Percentiles rank a stretch among this genome's conserved stretches.
Evolutionary conservation across 176 grass and related monocot species (phyloP).

Genomic region (Raddia guianensis): DNA sequence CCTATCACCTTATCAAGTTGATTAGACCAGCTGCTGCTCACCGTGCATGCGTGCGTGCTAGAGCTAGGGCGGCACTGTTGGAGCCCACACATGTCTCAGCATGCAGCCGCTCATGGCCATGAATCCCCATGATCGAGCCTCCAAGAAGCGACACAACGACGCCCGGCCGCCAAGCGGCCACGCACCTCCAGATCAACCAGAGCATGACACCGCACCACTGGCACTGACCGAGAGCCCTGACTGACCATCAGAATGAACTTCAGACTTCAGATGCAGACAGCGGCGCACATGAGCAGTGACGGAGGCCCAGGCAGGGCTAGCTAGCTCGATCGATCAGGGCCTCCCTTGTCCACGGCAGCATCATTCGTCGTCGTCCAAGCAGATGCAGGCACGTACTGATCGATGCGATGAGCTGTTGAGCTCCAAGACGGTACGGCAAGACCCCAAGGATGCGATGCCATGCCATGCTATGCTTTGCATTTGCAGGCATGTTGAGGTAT

Average conservation of each 20-base stretch:
- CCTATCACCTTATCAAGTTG: constrained; percentile 26
- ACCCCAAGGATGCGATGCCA: background rate
- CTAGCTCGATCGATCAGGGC: background rate
- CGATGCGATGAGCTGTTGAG: background rate
- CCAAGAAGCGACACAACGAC: constrained; percentile 1
- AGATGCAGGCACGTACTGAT: background rate
- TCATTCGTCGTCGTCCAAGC: background rate
- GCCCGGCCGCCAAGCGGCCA: background rate
- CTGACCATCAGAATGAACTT: background rate
- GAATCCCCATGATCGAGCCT: constrained; percentile 13
- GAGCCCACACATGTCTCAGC: constrained; percentile 40
- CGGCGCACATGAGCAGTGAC: background rate
- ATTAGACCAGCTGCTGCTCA: background rate
- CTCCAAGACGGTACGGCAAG: background rate
- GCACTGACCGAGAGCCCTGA: constrained; percentile 2
- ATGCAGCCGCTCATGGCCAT: background rate
- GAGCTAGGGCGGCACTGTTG: background rate
- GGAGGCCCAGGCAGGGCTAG: background rate
- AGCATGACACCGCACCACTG: constrained; percentile 11
- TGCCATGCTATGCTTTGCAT: background rate
- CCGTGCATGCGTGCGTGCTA: background rate
- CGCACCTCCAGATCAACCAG: constrained; percentile 15
- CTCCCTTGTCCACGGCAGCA: background rate
- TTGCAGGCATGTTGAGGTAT: background rate
- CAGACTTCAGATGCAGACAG: background rate